Percentiles rank a stretch among this genome's conserved stretches.
phyloP scores from a whole-genome alignment of 495 filamentous ascomycete genomes.

The Daldinia grandis region DNA sequence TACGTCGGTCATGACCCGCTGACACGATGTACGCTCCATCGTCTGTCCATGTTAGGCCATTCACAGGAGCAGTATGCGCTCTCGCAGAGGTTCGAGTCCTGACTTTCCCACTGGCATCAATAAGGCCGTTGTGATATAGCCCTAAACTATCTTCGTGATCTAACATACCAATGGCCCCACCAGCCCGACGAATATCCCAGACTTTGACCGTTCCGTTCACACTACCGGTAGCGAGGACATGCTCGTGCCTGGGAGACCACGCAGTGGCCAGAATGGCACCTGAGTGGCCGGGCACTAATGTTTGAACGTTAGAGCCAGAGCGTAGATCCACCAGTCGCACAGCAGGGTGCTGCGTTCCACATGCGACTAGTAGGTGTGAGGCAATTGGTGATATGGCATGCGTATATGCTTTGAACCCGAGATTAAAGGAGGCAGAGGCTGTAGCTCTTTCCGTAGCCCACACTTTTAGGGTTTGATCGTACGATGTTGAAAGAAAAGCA shows the following conservation, averaged over 20 bases:
- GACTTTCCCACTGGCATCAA: conserved; percentile 45
- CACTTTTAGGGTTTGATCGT: conserved; percentile 83
- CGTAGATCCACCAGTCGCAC: conserved; percentile 85
- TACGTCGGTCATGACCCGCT: conserved; percentile 78
- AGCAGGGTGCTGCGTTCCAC: conserved; percentile 80
- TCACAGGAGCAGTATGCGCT: conserved; percentile 81
- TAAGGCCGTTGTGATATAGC: conserved; percentile 44
- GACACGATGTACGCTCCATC: conserved; percentile 78
- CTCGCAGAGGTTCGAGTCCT: conserved; percentile 58
- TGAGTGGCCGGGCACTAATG: conserved; percentile 69
- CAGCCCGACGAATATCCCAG: conserved; percentile 82
- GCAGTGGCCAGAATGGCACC: conserved; percentile 75
- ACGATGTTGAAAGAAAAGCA: conserved; percentile 82
- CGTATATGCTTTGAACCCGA: conserved; percentile 75
- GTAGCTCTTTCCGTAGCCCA: conserved; percentile 72
- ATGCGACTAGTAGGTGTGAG: conserved; percentile 78
- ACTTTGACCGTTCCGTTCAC: conserved; percentile 80
- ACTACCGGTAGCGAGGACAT: conserved; percentile 80
- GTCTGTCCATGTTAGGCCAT: conserved; percentile 83
- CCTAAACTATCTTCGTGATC: conserved; percentile 85
- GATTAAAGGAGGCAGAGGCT: conserved; percentile 71
- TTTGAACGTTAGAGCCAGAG: conserved; percentile 78
- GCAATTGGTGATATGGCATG: conserved; percentile 78
- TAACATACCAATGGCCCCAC: conserved; percentile 74
- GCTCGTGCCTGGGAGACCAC: conserved; percentile 81